These are phyloP conservation scores for Moesziomyces aphidis DNA, from an alignment of 1,284 basidiomycete species.

Conservation along the genomic window DNA sequence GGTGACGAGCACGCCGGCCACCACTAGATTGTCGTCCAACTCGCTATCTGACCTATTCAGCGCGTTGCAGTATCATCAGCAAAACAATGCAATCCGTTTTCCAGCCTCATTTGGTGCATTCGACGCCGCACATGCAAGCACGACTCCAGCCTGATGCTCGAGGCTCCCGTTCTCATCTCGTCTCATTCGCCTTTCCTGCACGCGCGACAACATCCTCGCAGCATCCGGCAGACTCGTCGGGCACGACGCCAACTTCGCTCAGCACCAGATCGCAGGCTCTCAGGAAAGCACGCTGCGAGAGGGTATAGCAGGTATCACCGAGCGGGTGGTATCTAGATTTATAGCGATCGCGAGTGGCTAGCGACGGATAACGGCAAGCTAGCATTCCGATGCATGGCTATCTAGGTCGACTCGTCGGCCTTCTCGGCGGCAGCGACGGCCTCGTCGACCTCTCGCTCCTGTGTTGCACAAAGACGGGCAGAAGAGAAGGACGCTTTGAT, in stretches of 20 bases:
- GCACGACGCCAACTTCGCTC: no score
- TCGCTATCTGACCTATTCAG: background rate
- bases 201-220: no score
- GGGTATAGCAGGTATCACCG: no score
- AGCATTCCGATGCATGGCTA: background rate
- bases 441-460: conserved; percentile 49
- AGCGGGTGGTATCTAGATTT: conserved; percentile 15
- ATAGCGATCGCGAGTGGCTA: background rate
- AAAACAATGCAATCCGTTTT: conserved; percentile 30
- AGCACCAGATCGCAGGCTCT: no score
- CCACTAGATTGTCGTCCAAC: conserved; percentile 40
- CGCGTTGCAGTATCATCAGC: conserved; percentile 18
- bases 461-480: conserved; percentile 1
- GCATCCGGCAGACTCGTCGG: no score
- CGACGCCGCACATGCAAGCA: background rate
- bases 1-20: conserved; percentile 52
- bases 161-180: no score
- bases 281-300: no score
- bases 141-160: background rate
- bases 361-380: background rate
- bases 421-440: conserved; percentile 42
- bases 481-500: background rate
- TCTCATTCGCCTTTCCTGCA: no score
- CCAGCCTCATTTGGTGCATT: conserved; percentile 12
- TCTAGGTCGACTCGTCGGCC: conserved; percentile 19